Evolutionary conservation across 257 asterid species (phyloP), one percentile per base, ranked within the genome.

Genomic region (Solanum commersonii): DNA sequence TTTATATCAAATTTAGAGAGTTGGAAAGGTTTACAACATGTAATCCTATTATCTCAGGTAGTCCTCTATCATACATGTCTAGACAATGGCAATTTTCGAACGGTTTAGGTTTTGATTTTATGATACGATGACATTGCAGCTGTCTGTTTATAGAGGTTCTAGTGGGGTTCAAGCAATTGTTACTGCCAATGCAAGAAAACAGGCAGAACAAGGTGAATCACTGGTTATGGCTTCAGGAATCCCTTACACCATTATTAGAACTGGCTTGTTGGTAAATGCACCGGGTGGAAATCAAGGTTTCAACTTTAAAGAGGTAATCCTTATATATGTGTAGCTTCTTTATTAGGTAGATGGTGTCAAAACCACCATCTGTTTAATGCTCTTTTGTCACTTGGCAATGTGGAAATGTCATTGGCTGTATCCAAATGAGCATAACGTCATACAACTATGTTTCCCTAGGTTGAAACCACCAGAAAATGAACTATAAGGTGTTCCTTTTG

Each of bases 21-120:
- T 90, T 97, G 96, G 98, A 94, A 94, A 89, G 98, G 99, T 23
- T 79, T 96, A 87, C 93, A 95, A 56, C 98, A 96, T 44, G 95
- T 97, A 90, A 92, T 96, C 89, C 91, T 96, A 73, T 91, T 97
- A 86, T 97, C 98, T 88, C 98, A 96, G 98, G 98, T 97, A 93
- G 86, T 68, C 38, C 65, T 89, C 84, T 72, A 88, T 84, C 89
- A 14, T 73, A 42, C 74, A 86, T 84, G 42, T 56, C 34, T 81
- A 88, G 71, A 65, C 85, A 77, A 84, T 83, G 35, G 89, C 79
- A 78, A 22, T 70, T 22, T 82, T 10, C 0, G 18, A 29, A 33
- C 9, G 77, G 72, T 77, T 27, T 71, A 33, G 71, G 90, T 90
- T 89, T 46, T 86, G 89, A 87, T 91, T 90, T 90, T 22, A 88